phyloP scores from a whole-genome alignment of 177 flowering plant species.

The Telopea speciosissima region DNA sequence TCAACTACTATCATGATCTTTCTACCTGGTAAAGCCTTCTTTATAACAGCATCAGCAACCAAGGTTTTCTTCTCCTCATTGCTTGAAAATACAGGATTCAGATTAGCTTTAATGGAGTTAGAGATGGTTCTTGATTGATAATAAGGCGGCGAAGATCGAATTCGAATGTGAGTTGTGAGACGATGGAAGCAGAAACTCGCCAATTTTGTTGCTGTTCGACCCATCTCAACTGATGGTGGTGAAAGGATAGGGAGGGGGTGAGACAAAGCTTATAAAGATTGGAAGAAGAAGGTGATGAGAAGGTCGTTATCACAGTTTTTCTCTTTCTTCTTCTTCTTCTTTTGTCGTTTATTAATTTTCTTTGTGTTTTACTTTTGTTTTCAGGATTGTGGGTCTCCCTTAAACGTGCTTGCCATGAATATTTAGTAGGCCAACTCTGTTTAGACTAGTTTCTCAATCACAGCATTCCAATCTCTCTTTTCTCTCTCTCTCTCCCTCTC shows the following conservation, averaged over 20 bases:
- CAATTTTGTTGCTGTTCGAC: conserved; percentile 30
- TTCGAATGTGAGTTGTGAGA: conserved; percentile 41
- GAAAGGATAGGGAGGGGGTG: too few species aligned
- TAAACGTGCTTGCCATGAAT: conserved; percentile 38
- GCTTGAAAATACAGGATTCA: background rate
- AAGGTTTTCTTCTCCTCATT: background rate
- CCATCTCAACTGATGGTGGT: conserved; percentile 21
- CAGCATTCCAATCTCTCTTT: background rate
- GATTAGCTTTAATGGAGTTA: conserved; percentile 2
- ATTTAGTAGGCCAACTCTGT: conserved; percentile 27
- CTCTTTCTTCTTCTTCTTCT: conserved; percentile 8
- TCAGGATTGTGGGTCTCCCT: conserved; percentile 17
- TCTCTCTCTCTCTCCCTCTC: too few species aligned
- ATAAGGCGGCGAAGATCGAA: conserved; percentile 49
- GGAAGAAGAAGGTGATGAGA: background rate
- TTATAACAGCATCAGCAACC: conserved; percentile 7
- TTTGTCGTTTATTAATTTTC: conserved; percentile 19
- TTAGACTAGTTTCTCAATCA: background rate
- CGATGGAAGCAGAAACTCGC: conserved; percentile 45
- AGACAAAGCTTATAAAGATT: background rate
- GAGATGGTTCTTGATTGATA: conserved; percentile 23
- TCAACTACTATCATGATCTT: conserved; percentile 84
- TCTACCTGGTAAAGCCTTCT: conserved; percentile 36
- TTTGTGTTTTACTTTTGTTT: conserved; percentile 15
- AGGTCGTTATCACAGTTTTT: conserved; percentile 11